Base-by-base conservation (phyloP, 1,284 basidiomycete species). In the Heterobasidion parviporum region DNA sequence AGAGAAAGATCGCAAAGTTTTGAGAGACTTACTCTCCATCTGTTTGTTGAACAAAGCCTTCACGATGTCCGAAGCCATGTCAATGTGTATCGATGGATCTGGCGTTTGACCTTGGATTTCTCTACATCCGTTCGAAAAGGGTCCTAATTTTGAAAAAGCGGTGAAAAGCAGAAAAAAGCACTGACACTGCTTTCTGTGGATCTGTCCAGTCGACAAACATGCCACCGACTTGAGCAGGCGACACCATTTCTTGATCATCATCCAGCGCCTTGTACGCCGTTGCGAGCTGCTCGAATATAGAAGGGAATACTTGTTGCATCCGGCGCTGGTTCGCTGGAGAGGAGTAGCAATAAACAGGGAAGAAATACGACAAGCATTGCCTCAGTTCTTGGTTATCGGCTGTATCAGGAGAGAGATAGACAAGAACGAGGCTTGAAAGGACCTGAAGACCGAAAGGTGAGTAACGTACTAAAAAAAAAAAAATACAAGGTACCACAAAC, bases 151-250 rank as follows among this genome's bases (percentile, higher is more conserved):
- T 8, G 57, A 52, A 7, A 34, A 46, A 50, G 38, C 5, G 4
- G 43, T 4, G 47, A 12, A 1, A 8, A n/a, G 26, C 18, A n/a
- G 7, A 10, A 3, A 47, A 16, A 47, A 46, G 20, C 35, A 52
- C 83, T 66, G 65, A 92, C 77, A 87, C 78, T 34, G 82, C 81
- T 66, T 93, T 95, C 63, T 82, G 77, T 0, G 95, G 92, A 68
- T 98, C 90, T 1, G 89, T 92, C 96, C 96, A 99, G 65, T 98
- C 94, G 3, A 91, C 75, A 61, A 99, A 81, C 72, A 98, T 83
- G 26, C 87, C 71, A 0, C 87, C 90, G 57, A 96, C 87, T 66
- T 95, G 92, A 12, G 82, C 69, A 0, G 92, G 85, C 0, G 85
- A 76, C 15, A 95, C 82, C 84, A 95, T 92, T 26, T 85, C 82